Percentiles rank a stretch among this genome's conserved stretches.
These are phyloP conservation scores for Penicillium sp. DNA, from an alignment of 2,329 filamentous ascomycete species.

Conservation along the genomic window DNA sequence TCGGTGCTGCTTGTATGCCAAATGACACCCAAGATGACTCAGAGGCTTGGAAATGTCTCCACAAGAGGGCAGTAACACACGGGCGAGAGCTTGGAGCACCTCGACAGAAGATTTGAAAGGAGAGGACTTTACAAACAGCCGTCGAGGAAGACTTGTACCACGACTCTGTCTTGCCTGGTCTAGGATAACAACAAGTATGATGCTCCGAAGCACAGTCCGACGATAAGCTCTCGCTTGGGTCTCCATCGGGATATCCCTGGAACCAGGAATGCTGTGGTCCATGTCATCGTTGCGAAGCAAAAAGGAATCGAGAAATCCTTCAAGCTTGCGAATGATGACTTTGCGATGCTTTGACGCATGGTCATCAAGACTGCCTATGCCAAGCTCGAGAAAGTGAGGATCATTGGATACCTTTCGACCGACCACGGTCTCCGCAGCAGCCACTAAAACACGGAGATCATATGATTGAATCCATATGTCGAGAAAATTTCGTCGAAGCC, in stretches of 20 bases:
- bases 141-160: slow-evolving; percentile 36
- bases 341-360: slow-evolving; percentile 12
- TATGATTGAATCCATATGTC: slow-evolving; percentile 64
- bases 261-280: slow-evolving; percentile 23
- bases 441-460: slow-evolving; percentile 53
- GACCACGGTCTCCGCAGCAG: slow-evolving; percentile 62
- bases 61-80: slow-evolving; percentile 61
- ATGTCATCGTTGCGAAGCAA: slow-evolving; percentile 63
- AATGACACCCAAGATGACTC: slow-evolving; percentile 60
- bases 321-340: slow-evolving; percentile 47
- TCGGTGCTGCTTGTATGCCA: slow-evolving; percentile 59
- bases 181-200: slow-evolving; percentile 64
- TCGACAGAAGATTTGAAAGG: slow-evolving; percentile 60
- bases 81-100: slow-evolving; percentile 57
- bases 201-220: slow-evolving; percentile 60
- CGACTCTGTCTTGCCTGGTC: slow-evolving; percentile 56
- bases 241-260: slow-evolving; percentile 43
- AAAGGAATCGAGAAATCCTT: slow-evolving; percentile 61
- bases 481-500: slow-evolving; percentile 60
- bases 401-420: slow-evolving; percentile 54
- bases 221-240: slow-evolving; percentile 56
- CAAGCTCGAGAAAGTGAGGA: slow-evolving; percentile 13
- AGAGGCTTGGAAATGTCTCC: slow-evolving; percentile 62
- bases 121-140: slow-evolving; percentile 59
- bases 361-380: not conserved